Base-by-base conservation (phyloP, 495 filamentous ascomycete genomes). In the Delitschia confertaspora region DNA sequence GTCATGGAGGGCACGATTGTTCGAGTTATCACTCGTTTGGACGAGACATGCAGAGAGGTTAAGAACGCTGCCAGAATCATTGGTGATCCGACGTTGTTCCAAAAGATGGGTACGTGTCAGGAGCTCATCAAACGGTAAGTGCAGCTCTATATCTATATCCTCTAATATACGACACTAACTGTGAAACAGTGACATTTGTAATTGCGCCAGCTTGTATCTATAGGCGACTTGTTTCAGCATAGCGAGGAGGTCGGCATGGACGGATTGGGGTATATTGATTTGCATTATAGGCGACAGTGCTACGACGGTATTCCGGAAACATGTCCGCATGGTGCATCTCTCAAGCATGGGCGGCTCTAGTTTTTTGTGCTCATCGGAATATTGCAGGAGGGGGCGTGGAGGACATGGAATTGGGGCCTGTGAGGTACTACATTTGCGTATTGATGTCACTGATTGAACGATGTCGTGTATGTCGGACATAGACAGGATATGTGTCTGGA, bases 1-100 rank as follows among this genome's bases (percentile, higher is more conserved):
- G 89, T 98, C 33, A 76, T 96, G 55, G 91, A 98, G 60, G 91
- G 91, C 0, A 95, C 88, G 0, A 95, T 98, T 63, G 93, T 98
- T 16, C 69, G 91, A 20, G 86, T 86, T 8, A 95, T 98, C 44
- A 88, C 84, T 17, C 69, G 91, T 23, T 67, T 98, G 33, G 91
- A 98, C 54, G 91, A 98, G 74, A 93, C 87, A 5, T 98, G 91
- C 60, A 71, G 91, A 41, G 91, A 98, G 67, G 91, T 95, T 36
- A 96, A 94, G 72, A 95, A 93, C 60, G 85, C 93, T 22, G 91
- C 91, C 14, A 74, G 93, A 55, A 82, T 98, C 51, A 88, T 98
- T 50, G 91, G 91, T n/a, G 91, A 98, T 60, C 91, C 91, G 3
- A 78, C 76, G 33, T 69, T 98, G 43, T 94, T 93, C 60, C 74